Base-by-base conservation (phyloP, 2,329 filamentous ascomycete species). In the Paradendryphiella salina region DNA sequence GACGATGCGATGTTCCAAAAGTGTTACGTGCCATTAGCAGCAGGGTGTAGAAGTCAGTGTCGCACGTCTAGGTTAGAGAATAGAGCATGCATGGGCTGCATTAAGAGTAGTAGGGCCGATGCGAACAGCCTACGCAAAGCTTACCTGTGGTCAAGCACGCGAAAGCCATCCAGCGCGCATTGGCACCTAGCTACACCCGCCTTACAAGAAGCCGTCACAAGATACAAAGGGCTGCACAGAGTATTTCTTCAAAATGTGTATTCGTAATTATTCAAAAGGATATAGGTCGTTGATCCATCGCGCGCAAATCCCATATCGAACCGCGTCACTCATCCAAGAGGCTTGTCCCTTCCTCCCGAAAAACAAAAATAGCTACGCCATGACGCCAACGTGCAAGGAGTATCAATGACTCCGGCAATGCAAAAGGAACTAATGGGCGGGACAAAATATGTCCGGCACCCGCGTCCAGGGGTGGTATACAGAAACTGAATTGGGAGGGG, bases 391-490 rank as follows among this genome's bases (percentile, higher is more conserved):
- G 47, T 55, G 46, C 51, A 51, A 43, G 47, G 52, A 60, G 56
- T 67, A 65, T 66, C 61, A 60, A 64, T 41, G 59, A 68, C 67
- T 65, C 64, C 65, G 51, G 45, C 63, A 63, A 69, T 67, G 66
- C 66, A 69, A 60, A 60, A 66, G 56, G 55, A 64, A 61, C 33
- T 55, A 43, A 63, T 56, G 9, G 64, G 61, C 61, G 56, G 57
- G 50, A 63, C 53, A 56, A 6, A 61, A 57, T 35, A 45, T 59
- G 54, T 57, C 62, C 59, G 54, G 59, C 60, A 63, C 61, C 59
- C 38, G 26, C 37, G 38, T 56, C 46, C 43, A 52, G 53, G 21
- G 46, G 14, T 64, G 55, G 60, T 64, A 63, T 63, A 63, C 60
- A 61, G 56, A 58, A 56, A 60, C 45, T 48, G 66, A 46, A 65